These are phyloP conservation scores for Podila verticillata DNA, from an alignment of 192 early-diverging fungal genomes.

Conservation along the genomic window DNA sequence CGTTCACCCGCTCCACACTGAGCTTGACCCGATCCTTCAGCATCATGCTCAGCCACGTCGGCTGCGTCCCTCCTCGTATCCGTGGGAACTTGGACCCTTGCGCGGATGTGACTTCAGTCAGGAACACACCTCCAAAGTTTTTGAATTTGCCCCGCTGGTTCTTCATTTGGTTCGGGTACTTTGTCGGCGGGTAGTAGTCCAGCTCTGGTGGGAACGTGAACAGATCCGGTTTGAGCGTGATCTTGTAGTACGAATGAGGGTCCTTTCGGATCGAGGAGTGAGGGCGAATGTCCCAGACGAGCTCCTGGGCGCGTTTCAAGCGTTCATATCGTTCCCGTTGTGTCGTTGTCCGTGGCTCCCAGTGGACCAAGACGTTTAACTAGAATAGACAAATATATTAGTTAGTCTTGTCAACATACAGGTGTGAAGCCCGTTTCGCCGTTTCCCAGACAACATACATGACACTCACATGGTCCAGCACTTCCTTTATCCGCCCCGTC, in stretches of 20 bases:
- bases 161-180: constrained; percentile 29
- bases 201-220: constrained; percentile 37
- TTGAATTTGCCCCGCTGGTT: constrained; percentile 35
- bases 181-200: constrained; percentile 41
- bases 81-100: constrained; percentile 52
- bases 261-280: constrained; percentile 27
- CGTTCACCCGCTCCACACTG: constrained; percentile 47
- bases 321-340: constrained; percentile 24
- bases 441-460: too few relatives aligned
- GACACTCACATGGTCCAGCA: constrained; percentile 41
- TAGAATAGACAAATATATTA: neutral
- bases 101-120: constrained; percentile 40
- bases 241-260: constrained; percentile 22
- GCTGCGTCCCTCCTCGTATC: constrained; percentile 54
- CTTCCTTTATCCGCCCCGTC: constrained; percentile 48
- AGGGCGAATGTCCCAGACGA: constrained; percentile 43
- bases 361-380: constrained; percentile 21
- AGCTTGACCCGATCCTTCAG: constrained; percentile 50
- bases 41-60: constrained; percentile 59
- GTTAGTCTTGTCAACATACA: too few relatives aligned
- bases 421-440: too few relatives aligned
- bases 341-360: constrained; percentile 18
- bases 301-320: constrained; percentile 37
- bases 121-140: constrained; percentile 43
- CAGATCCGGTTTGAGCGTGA: constrained; percentile 32